phyloP scores from a whole-genome alignment of 179 eudicot species.

The Beta macrorhiza region DNA sequence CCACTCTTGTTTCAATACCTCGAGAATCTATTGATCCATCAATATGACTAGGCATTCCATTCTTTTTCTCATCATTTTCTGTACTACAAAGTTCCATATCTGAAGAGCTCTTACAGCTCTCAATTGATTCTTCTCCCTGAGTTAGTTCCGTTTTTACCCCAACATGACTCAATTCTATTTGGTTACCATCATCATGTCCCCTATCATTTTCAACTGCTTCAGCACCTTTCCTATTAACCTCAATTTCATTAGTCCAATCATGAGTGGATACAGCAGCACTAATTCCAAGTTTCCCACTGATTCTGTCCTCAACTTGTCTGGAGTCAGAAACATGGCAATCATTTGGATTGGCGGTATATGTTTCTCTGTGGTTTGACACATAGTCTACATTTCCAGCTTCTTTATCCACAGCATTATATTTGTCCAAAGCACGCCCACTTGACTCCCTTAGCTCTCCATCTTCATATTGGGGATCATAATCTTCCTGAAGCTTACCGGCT shows the following conservation, averaged over 20 bases:
- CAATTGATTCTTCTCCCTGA: constrained; percentile 25
- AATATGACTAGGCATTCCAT: constrained; percentile 17
- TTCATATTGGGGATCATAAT: constrained; percentile 42
- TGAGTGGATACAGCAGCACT: constrained; percentile 14
- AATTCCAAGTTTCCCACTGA: not conserved
- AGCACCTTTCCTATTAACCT: not conserved
- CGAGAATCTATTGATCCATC: constrained; percentile 16
- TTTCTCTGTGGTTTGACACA: constrained; percentile 21
- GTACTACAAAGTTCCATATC: constrained; percentile 16
- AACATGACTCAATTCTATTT: constrained; percentile 18
- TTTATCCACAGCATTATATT: constrained; percentile 25
- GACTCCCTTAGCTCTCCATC: constrained; percentile 46
- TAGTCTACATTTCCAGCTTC: constrained; percentile 29
- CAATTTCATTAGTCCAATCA: constrained; percentile 15
- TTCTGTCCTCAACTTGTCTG: constrained; percentile 14
- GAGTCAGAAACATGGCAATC: constrained; percentile 21
- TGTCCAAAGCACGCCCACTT: constrained; percentile 30
- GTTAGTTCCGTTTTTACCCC: constrained; percentile 23
- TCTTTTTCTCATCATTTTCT: constrained; percentile 18
- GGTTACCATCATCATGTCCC: constrained; percentile 13
- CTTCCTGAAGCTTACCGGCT: constrained; percentile 25
- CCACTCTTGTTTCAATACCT: constrained; percentile 21
- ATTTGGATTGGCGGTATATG: constrained; percentile 6
- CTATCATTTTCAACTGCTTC: constrained; percentile 12
- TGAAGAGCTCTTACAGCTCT: constrained; percentile 19